phyloP scores from a whole-genome alignment of 345 rosid genomes.

The Adansonia digitata region DNA sequence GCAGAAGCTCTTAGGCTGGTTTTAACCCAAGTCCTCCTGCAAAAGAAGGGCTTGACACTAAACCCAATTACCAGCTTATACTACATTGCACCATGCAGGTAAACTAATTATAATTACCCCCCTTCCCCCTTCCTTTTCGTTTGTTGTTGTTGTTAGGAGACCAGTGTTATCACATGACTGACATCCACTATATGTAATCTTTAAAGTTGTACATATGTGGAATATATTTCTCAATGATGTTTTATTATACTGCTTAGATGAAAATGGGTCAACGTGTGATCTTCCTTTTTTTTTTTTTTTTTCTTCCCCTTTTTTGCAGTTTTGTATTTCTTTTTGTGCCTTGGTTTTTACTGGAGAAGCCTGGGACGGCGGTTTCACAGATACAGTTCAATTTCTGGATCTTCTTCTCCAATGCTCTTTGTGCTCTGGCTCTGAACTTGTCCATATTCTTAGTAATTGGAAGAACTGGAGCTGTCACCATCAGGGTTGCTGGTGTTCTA shows the following conservation, averaged over 20 bases:
- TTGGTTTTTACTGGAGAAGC: conserved; percentile 88
- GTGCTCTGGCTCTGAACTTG: conserved; percentile 87
- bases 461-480: conserved; percentile 88
- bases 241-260: background rate
- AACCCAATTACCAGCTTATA: conserved; percentile 94
- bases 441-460: conserved; percentile 90
- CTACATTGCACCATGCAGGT: conserved; percentile 99
- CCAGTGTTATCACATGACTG: background rate
- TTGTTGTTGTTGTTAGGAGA: background rate
- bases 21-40: conserved; percentile 92
- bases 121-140: background rate
- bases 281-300: background rate
- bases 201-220: background rate
- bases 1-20: conserved; percentile 97
- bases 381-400: conserved; percentile 96
- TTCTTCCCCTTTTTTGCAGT: conserved; percentile 69
- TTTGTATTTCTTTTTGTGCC: conserved; percentile 85
- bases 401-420: conserved; percentile 90
- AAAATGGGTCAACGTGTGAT: no score
- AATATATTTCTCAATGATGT: background rate
- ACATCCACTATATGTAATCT: background rate
- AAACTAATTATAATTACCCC: conserved; percentile 20
- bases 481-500: conserved; percentile 91
- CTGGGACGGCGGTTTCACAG: conserved; percentile 68
- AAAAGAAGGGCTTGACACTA: conserved; percentile 83